phyloP scores from a whole-genome alignment of 192 early-diverging fungal genomes.

The Entophlyctis helioformis region DNA sequence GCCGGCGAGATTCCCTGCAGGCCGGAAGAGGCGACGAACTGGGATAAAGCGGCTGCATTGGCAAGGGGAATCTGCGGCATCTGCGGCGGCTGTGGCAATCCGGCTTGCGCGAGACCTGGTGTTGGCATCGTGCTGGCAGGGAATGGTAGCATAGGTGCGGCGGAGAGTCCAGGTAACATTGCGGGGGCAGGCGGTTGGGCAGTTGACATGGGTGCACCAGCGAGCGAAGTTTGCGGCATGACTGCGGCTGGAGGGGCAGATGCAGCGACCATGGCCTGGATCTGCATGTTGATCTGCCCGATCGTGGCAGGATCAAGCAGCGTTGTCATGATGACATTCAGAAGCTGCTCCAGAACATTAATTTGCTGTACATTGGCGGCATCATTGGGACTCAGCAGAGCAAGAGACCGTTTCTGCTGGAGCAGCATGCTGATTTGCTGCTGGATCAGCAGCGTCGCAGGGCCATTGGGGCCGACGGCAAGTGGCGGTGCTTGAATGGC shows the following conservation, averaged over 20 bases:
- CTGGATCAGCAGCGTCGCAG: too few relatives aligned
- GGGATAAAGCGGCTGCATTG: too few relatives aligned
- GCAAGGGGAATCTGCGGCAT: too few relatives aligned
- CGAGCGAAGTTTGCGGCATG: too few relatives aligned
- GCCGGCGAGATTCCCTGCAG: too few relatives aligned
- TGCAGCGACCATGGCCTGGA: slow-evolving; percentile 24
- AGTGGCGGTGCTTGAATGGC: too few relatives aligned
- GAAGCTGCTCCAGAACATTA: slow-evolving; percentile 23
- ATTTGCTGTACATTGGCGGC: slow-evolving; percentile 10
- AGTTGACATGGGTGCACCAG: background rate
- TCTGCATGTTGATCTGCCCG: slow-evolving; percentile 28
- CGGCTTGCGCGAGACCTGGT: slow-evolving; percentile 4
- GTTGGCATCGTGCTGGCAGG: background rate
- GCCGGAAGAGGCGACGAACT: too few relatives aligned
- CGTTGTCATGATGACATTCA: slow-evolving; percentile 29
- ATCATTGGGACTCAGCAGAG: slow-evolving; percentile 17
- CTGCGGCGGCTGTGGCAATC: too few relatives aligned
- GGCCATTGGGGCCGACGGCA: too few relatives aligned
- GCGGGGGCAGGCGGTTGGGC: background rate
- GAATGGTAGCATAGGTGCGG: background rate
- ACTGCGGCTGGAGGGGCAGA: too few relatives aligned
- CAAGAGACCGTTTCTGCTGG: slow-evolving; percentile 21
- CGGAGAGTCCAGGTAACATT: background rate
- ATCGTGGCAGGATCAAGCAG: slow-evolving; percentile 14
- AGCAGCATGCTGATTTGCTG: slow-evolving; percentile 27